Evolutionary conservation across 1,139 yeast species (phyloP), one percentile per base, ranked within the genome.

Genomic region (Pichia sp.): DNA sequence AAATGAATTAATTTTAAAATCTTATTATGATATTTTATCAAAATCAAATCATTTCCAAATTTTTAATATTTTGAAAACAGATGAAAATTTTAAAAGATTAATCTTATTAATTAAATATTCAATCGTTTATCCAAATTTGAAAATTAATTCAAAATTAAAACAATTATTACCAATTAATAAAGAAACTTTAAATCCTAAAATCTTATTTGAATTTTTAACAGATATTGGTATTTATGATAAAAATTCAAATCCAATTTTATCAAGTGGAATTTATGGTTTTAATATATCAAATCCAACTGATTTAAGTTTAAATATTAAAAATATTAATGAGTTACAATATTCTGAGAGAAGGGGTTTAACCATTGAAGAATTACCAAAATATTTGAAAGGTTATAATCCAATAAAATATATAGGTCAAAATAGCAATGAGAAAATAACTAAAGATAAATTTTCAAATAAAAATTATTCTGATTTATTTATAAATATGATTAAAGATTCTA

Each of bases 81-180:
- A 55, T 36, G 44, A 43, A 9, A 38, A 42, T 7, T 55, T 55
- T 28, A 45, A 40, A 20, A 41, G 45, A 12, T 38, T 59, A n/a
- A 46, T 60, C 9, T 39, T 52, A n/a, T 47, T 57, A 26, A 52
- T 62, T 26, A 54, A 55, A 42, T 59, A 57, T 33, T 47, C 57
- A 8, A 52, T 59, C 11, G 51, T 51, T 24, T 51, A 61, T 43
- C 64, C 65, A 10, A 59, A 62, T 47, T n/a, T n/a, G 3, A 38
- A 37, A 11, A 36, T 61, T 9, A 22, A 22, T 30, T 46, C 3
- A 29, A 51, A 55, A 40, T 38, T 58, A n/a, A 12, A 22, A 22
- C 12, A 34, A 6, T 22, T 54, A 3, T 31, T 47, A 10, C 45
- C 50, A 2, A 22, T 41, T 6, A 33, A 38, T 22, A n/a, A n/a